These are phyloP conservation scores for Xeromyces bisporus DNA, from an alignment of 495 filamentous ascomycete species.

Conservation along the genomic window DNA sequence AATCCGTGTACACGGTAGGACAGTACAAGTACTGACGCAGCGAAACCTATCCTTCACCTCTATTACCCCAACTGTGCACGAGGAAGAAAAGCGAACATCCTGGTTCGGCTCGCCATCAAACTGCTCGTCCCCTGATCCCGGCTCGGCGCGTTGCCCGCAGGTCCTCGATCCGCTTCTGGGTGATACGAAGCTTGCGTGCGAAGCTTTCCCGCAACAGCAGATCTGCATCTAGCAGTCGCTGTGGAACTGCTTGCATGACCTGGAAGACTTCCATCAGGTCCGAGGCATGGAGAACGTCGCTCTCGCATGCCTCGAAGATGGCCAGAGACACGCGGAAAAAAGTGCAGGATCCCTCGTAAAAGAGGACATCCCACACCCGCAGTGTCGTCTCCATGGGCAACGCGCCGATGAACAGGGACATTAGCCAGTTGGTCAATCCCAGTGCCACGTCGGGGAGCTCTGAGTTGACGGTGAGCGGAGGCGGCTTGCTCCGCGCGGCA, in stretches of 20 bases:
- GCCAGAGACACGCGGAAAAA: constrained; percentile 83
- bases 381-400: constrained; percentile 80
- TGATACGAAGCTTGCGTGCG: constrained; percentile 61
- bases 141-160: constrained; percentile 21
- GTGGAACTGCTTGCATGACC: constrained; percentile 78
- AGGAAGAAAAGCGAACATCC: too few species aligned
- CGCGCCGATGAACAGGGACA: constrained; percentile 88
- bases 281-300: constrained; percentile 56
- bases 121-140: too few species aligned
- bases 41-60: too few species aligned
- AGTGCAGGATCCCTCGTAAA: constrained; percentile 88
- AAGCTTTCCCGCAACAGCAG: constrained; percentile 66
- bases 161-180: constrained; percentile 39
- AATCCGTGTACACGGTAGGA: too few species aligned
- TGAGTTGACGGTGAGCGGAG: constrained; percentile 32
- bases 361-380: constrained; percentile 89
- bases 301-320: constrained; percentile 82
- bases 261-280: constrained; percentile 96
- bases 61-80: too few species aligned
- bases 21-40: too few species aligned
- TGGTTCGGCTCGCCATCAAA: too few species aligned
- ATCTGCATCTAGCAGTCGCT: constrained; percentile 65
- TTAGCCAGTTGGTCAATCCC: constrained; percentile 92
- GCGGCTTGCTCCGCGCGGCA: constrained; percentile 18
- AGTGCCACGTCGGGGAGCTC: constrained; percentile 79